These are phyloP conservation scores for Paramecium biaurelia DNA, from an alignment of 73 alveolate species.

Conservation along the genomic window DNA sequence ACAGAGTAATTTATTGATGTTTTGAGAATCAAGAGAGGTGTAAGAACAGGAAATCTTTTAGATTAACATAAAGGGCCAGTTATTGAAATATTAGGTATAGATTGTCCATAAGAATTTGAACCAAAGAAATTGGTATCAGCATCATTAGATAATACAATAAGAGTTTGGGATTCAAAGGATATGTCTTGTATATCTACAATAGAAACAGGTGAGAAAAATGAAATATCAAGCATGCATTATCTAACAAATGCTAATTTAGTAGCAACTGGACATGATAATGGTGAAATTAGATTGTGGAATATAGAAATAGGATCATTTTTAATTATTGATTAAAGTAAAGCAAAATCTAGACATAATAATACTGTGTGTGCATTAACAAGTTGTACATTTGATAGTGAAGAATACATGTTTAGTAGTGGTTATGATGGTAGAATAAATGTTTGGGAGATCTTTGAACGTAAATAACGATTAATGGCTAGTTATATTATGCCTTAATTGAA, in stretches of 20 bases:
- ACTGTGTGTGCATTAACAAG: conserved; percentile 81
- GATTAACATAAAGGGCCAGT: conserved; percentile 88
- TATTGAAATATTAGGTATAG: conserved; percentile 68
- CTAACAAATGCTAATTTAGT: conserved; percentile 78
- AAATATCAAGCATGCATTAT: conserved; percentile 83
- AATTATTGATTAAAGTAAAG: conserved; percentile 73
- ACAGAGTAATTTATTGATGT: conserved; percentile 77
- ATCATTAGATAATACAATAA: conserved; percentile 85
- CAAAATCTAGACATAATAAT: conserved; percentile 69
- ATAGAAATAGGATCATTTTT: conserved; percentile 78
- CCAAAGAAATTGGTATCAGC: conserved; percentile 72
- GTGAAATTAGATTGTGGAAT: conserved; percentile 84
- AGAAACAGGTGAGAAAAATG: conserved; percentile 81
- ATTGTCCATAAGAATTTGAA: conserved; percentile 68
- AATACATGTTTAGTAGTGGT: conserved; percentile 80
- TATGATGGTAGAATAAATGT: conserved; percentile 85
- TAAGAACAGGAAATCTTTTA: conserved; percentile 77
- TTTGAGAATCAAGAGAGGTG: conserved; percentile 78
- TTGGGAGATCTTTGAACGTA: conserved; percentile 91
- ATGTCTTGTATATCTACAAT: conserved; percentile 70
- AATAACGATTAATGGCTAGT: conserved; percentile 63
- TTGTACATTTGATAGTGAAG: conserved; percentile 62
- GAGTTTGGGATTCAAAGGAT: conserved; percentile 93
- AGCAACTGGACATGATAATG: conserved; percentile 94
- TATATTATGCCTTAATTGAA: conserved; percentile 78